phyloP scores from a whole-genome alignment of 805 yeast species.

The Candida montana region DNA sequence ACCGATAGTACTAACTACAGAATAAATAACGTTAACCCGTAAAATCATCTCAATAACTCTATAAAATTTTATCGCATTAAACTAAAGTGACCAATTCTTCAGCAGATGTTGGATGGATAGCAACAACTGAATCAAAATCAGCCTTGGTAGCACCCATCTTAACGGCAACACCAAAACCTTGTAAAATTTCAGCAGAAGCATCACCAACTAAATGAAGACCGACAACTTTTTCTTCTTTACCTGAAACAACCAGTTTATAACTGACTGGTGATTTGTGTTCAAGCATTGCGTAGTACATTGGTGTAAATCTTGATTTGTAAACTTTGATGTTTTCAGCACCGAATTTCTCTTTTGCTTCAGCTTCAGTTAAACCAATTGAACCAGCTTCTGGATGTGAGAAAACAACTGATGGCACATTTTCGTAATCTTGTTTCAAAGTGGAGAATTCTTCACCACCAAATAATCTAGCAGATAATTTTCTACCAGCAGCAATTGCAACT shows the following conservation, averaged over 20 bases:
- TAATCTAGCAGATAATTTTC: constrained; percentile 85
- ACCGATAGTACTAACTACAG: too few species aligned
- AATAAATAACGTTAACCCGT: too few species aligned
- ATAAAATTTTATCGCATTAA: too few species aligned
- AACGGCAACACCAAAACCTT: constrained; percentile 97
- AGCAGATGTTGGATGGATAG: constrained; percentile 98
- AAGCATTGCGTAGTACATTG: constrained; percentile 91
- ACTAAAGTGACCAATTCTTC: constrained; percentile 86
- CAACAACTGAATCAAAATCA: constrained; percentile 93
- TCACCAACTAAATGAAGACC: constrained; percentile 96
- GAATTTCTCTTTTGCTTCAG: constrained; percentile 68
- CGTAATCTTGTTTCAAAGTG: constrained; percentile 77
- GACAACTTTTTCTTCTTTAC: constrained; percentile 85
- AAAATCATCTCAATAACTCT: too few species aligned
- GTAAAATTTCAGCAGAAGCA: constrained; percentile 83
- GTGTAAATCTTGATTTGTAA: constrained; percentile 77
- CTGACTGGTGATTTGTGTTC: constrained; percentile 75
- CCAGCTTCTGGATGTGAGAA: constrained; percentile 99
- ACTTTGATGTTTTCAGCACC: constrained; percentile 78
- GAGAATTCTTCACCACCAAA: constrained; percentile 75
- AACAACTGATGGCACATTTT: constrained; percentile 89
- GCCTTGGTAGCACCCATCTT: constrained; percentile 99
- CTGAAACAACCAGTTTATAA: constrained; percentile 76
- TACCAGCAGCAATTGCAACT: constrained; percentile 97
- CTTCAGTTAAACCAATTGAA: constrained; percentile 80